phyloP scores from a whole-genome alignment of 306 rosid species.

The Vachellia pachyceras region DNA sequence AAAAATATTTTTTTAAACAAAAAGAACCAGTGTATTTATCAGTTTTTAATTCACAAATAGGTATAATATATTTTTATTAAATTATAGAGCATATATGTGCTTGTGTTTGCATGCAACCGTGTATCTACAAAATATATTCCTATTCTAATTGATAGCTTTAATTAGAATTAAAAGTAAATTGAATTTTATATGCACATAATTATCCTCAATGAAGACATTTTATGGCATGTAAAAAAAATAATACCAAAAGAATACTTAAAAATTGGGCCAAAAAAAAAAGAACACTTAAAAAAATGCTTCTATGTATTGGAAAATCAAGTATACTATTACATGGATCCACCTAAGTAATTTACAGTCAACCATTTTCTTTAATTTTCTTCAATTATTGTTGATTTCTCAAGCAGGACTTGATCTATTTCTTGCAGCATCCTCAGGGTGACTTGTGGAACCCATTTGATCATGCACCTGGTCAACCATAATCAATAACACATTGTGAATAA shows the following conservation, averaged over 20 bases:
- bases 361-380: background rate
- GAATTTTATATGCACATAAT: background rate
- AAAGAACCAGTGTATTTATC: background rate
- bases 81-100: too few species aligned
- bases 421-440: constrained; percentile 33
- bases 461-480: constrained; percentile 26
- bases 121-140: background rate
- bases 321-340: constrained; percentile 37
- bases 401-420: constrained; percentile 35
- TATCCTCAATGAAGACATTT: background rate
- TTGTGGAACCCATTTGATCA: constrained; percentile 35
- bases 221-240: background rate
- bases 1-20: too few species aligned
- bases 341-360: constrained; percentile 44
- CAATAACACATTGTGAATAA: background rate
- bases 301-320: constrained; percentile 31
- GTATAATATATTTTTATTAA: too few species aligned
- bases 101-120: background rate
- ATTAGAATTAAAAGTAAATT: background rate
- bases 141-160: background rate
- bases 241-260: background rate
- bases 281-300: background rate
- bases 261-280: too few species aligned
- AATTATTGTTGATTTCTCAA: constrained; percentile 30
- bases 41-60: background rate